phyloP scores from a whole-genome alignment of 371 early-diverging fungal species.

The Mucor lusitanicus region DNA sequence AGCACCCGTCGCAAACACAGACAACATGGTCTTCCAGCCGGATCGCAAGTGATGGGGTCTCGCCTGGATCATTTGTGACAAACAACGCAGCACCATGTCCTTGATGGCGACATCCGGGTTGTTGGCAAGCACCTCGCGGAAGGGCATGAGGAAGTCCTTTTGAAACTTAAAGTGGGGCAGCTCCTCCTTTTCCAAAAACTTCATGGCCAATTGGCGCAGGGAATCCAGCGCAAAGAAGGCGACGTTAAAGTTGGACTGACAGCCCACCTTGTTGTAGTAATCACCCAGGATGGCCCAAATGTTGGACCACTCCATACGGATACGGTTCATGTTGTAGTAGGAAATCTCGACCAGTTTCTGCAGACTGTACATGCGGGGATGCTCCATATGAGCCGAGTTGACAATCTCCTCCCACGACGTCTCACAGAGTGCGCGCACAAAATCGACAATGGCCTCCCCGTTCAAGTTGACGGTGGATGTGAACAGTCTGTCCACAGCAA shows the following conservation, averaged over 20 bases:
- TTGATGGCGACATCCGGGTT: slow-evolving; percentile 80
- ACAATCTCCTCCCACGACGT: slow-evolving; percentile 92
- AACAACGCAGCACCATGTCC: slow-evolving; percentile 90
- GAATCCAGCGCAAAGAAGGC: slow-evolving; percentile 93
- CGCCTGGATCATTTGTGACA: slow-evolving; percentile 89
- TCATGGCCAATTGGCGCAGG: slow-evolving; percentile 90
- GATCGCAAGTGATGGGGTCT: slow-evolving; percentile 75
- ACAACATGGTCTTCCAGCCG: slow-evolving; percentile 91
- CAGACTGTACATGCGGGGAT: slow-evolving; percentile 86
- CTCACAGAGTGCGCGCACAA: slow-evolving; percentile 84
- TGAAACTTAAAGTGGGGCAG: slow-evolving; percentile 95
- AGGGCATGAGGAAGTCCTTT: slow-evolving; percentile 93
- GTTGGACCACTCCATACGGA: slow-evolving; percentile 95
- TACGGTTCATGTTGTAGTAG: slow-evolving; percentile 97
- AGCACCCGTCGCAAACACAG: slow-evolving; percentile 80
- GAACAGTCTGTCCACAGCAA: slow-evolving; percentile 87
- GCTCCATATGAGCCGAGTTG: slow-evolving; percentile 59
- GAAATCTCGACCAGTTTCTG: slow-evolving; percentile 92
- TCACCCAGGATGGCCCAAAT: slow-evolving; percentile 93
- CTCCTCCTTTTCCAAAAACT: slow-evolving; percentile 94
- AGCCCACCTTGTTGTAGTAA: slow-evolving; percentile 91
- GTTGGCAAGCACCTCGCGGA: slow-evolving; percentile 81
- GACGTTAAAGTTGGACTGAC: slow-evolving; percentile 83
- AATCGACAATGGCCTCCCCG: slow-evolving; percentile 81
- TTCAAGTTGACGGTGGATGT: slow-evolving; percentile 57